Percentiles rank a stretch among this genome's conserved stretches.
These are phyloP conservation scores for Macrolepiota fuliginosa DNA, from an alignment of 768 basidiomycete genomes.

Conservation along the genomic window DNA sequence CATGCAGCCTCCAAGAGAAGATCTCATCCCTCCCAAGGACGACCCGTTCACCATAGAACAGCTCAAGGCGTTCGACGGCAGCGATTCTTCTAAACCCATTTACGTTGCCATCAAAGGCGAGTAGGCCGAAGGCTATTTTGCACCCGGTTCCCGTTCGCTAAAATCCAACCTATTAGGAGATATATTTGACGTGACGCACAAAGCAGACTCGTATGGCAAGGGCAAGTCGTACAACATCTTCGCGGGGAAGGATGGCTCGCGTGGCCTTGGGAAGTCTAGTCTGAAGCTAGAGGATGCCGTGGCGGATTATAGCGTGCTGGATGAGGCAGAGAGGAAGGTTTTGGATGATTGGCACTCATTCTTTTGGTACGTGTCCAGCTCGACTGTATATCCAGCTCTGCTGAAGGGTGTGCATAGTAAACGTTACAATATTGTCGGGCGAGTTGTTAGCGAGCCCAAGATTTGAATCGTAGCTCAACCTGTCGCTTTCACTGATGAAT, in stretches of 20 bases:
- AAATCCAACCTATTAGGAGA: conserved; percentile 48
- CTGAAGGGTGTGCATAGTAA: conserved; percentile 43
- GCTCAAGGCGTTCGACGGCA: conserved; percentile 72
- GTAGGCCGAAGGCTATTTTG: too few species aligned
- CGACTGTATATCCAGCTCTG: neutral
- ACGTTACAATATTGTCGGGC: conserved; percentile 86
- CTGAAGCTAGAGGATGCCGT: conserved; percentile 84
- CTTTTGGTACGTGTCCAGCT: conserved; percentile 62
- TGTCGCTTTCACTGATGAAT: neutral
- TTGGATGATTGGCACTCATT: conserved; percentile 89
- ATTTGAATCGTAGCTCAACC: neutral
- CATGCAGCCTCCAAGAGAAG: conserved; percentile 64
- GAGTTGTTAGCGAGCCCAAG: conserved; percentile 45
- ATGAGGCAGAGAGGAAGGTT: conserved; percentile 70
- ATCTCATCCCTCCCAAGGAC: conserved; percentile 70
- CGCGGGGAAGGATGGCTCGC: conserved; percentile 92
- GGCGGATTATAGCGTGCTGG: conserved; percentile 77
- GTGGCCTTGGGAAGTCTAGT: conserved; percentile 86
- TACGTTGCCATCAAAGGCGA: conserved; percentile 92
- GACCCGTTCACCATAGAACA: conserved; percentile 73
- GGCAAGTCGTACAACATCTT: conserved; percentile 81
- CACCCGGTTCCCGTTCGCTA: too few species aligned
- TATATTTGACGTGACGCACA: conserved; percentile 86
- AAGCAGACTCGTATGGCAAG: conserved; percentile 85
- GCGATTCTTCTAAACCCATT: conserved; percentile 63